A percentile compares a stretch with the other conserved stretches of the same genome.
Conservation (phyloP, 345 rosid genomes). For the Physaria fendleri region DNA sequence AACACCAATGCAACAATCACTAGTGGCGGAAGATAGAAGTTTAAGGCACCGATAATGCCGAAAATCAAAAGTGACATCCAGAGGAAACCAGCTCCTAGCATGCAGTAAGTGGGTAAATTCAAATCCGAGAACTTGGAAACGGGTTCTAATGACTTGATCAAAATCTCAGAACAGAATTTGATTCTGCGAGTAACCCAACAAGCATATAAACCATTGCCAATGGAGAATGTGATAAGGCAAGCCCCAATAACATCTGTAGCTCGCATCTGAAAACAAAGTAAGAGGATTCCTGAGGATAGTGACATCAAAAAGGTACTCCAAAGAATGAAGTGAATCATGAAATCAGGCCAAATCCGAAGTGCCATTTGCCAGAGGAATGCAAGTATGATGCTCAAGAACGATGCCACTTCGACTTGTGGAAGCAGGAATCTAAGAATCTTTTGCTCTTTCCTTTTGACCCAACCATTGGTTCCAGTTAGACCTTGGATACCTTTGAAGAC, state of each 20-base stretch:
- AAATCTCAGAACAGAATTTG: conserved; percentile 50
- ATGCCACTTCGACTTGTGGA: conserved; percentile 90
- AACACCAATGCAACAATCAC: conserved; percentile 45
- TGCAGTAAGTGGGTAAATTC: conserved; percentile 69
- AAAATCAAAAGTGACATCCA: conserved; percentile 98
- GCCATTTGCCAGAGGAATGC: conserved; percentile 90
- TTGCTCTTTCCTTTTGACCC: conserved; percentile 49
- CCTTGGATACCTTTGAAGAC: conserved; percentile 87
- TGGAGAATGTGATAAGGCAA: conserved; percentile 66
- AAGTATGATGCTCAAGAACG: conserved; percentile 71
- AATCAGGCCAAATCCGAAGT: conserved; percentile 57
- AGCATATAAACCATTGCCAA: conserved; percentile 82
- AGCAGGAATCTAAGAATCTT: conserved; percentile 46
- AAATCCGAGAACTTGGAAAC: conserved; percentile 66
- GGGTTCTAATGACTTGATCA: conserved; percentile 64
- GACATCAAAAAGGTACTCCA: conserved; percentile 76
- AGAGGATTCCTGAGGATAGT: conserved; percentile 77
- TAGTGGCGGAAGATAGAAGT: conserved; percentile 53
- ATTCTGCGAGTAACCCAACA: conserved; percentile 76
- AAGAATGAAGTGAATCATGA: conserved; percentile 82
- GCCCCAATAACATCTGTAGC: conserved; percentile 82
- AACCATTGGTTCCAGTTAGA: conserved; percentile 46
- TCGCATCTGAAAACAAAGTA: conserved; percentile 84
- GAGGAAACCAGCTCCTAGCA: conserved; percentile 83
- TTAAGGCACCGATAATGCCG: conserved; percentile 81